Percentiles rank a stretch among this genome's conserved stretches.
Conservation (phyloP, 1,284 basidiomycete genomes). For the Coniophora puteana region DNA sequence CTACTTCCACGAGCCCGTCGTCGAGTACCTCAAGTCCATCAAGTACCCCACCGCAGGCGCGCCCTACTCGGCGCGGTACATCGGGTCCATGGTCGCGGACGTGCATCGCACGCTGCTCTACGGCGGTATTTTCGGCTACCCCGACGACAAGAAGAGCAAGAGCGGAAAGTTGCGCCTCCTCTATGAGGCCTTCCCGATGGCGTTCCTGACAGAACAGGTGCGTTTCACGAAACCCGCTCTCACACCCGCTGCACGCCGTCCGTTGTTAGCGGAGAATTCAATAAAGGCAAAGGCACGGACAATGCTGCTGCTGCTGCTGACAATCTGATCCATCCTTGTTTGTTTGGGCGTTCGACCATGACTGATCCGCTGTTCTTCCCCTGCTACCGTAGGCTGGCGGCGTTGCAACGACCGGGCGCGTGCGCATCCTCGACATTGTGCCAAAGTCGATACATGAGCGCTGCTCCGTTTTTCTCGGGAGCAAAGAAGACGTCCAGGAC, state of each 20-base stretch:
- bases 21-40: conserved; percentile 91
- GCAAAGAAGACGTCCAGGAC: conserved; percentile 92
- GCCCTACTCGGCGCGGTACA: conserved; percentile 94
- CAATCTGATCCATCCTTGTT: too few species aligned
- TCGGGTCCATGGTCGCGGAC: conserved; percentile 99
- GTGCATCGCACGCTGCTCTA: conserved; percentile 96
- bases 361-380: background rate
- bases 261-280: background rate
- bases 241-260: background rate
- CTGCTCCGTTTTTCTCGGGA: conserved; percentile 92
- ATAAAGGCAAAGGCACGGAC: too few species aligned
- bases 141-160: conserved; percentile 97
- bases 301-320: too few species aligned
- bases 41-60: conserved; percentile 82
- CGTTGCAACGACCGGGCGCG: conserved; percentile 90
- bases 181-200: conserved; percentile 99
- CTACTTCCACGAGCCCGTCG: conserved; percentile 89
- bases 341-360: too few species aligned
- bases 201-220: conserved; percentile 91
- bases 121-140: conserved; percentile 99
- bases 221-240: conserved; percentile 19
- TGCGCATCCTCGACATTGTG: conserved; percentile 89
- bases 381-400: conserved; percentile 75
- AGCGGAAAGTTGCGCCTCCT: conserved; percentile 92
- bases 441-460: conserved; percentile 92